Percentiles rank a stretch among this genome's conserved stretches.
These are phyloP conservation scores for Monosporascus sp. DNA, from an alignment of 2,329 filamentous ascomycete species.

Conservation along the genomic window DNA sequence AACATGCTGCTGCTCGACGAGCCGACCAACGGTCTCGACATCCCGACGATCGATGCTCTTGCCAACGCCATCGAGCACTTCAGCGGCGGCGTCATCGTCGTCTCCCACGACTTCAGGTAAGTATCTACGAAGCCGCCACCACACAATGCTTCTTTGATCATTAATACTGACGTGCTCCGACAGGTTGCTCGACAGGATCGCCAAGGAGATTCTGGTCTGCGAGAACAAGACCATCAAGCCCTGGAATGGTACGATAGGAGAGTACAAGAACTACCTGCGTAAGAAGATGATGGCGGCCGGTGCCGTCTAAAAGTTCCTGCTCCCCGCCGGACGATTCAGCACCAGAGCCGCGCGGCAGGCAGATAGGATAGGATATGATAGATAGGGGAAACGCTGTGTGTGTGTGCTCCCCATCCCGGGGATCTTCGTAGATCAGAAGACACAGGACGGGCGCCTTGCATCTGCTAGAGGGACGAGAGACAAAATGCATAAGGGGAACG, in stretches of 20 bases:
- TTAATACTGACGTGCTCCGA: conserved; percentile 12
- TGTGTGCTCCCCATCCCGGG: no score
- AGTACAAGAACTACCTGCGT: conserved; percentile 97
- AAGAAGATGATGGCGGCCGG: conserved; percentile 96
- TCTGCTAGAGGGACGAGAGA: neutral
- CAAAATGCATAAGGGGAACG: conserved; percentile 4
- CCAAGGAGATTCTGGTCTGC: conserved; percentile 98
- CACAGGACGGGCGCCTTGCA: no score
- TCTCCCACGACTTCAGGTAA: conserved; percentile 98
- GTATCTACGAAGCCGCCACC: conserved; percentile 22
- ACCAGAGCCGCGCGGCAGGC: no score
- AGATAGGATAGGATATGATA: no score
- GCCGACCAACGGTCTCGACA: conserved; percentile 98
- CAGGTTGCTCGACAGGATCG: conserved; percentile 97
- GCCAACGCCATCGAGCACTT: conserved; percentile 97
- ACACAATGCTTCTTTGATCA: neutral
- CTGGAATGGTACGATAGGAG: conserved; percentile 85
- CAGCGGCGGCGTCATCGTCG: conserved; percentile 93
- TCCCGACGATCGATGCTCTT: conserved; percentile 94
- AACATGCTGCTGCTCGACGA: conserved; percentile 99
- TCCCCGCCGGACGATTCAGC: neutral
- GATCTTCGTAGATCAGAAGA: no score
- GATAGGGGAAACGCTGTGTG: no score
- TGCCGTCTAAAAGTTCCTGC: conserved; percentile 63
- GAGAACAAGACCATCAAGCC: conserved; percentile 90